Percentiles rank a stretch among this genome's conserved stretches.
Evolutionary conservation across 352 stramenopile species (phyloP).

Genomic region (Phytophthora boehmeriae): DNA sequence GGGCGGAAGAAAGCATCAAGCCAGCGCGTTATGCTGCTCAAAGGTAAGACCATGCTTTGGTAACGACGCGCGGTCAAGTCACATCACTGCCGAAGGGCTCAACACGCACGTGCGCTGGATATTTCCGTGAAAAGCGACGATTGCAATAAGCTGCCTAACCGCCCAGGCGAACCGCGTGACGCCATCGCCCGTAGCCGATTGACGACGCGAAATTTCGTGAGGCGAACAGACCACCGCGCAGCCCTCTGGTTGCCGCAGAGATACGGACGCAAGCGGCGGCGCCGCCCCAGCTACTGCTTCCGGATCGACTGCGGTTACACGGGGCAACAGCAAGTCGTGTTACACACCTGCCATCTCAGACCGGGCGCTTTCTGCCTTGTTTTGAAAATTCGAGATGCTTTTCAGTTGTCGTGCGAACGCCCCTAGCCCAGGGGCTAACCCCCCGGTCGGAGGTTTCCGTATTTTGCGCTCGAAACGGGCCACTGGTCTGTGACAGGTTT

Average conservation of each 20-base stretch:
- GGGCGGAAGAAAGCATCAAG: conserved; percentile 7
- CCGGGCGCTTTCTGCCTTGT: background rate
- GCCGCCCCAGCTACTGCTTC: conserved; percentile 22
- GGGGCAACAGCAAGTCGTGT: conserved; percentile 10
- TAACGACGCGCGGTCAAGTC: conserved; percentile 31
- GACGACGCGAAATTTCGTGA: conserved; percentile 37
- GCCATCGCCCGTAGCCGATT: conserved; percentile 15
- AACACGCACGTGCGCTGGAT: conserved; percentile 36
- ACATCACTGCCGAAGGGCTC: conserved; percentile 25
- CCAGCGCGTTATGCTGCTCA: background rate
- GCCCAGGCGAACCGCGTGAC: conserved; percentile 17
- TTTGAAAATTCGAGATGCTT: conserved; percentile 31
- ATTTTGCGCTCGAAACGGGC: conserved; percentile 31
- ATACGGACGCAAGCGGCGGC: conserved; percentile 4
- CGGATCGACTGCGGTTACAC: conserved; percentile 19
- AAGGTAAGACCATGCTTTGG: background rate
- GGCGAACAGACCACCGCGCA: conserved; percentile 25
- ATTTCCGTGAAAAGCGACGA: conserved; percentile 39
- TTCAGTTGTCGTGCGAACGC: conserved; percentile 19
- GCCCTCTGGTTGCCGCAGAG: conserved; percentile 10
- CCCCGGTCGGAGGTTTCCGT: conserved; percentile 35
- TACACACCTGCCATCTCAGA: conserved; percentile 51
- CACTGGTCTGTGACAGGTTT: conserved; percentile 29
- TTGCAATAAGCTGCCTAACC: conserved; percentile 7
- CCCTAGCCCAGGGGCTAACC: conserved; percentile 25